phyloP scores from a whole-genome alignment of 306 rosid genomes.

The Pterocarpus santalinus region DNA sequence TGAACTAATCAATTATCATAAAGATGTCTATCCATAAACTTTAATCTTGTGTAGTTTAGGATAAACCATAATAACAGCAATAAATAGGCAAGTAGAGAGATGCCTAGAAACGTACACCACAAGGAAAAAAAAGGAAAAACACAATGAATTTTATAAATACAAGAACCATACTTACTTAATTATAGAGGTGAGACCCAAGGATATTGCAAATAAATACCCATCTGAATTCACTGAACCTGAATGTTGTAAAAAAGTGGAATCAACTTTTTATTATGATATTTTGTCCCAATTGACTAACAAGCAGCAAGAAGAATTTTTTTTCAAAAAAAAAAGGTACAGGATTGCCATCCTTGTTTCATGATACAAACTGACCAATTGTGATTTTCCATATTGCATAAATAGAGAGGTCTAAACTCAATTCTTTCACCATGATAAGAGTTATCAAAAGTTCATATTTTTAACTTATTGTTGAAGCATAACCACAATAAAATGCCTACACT shows the following conservation, averaged over 20 bases:
- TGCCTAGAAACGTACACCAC: constrained; percentile 33
- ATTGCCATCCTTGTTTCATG: constrained; percentile 2
- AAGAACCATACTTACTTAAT: constrained; percentile 70
- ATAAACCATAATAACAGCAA: constrained; percentile 30
- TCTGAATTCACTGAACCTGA: constrained; percentile 72
- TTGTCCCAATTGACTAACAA: constrained; percentile 31
- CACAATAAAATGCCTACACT: background rate
- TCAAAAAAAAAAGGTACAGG: background rate
- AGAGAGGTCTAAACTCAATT: background rate
- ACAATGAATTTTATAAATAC: constrained; percentile 12
- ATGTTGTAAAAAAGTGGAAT: constrained; percentile 33
- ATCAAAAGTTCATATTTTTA: background rate
- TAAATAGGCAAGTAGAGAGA: constrained; percentile 24
- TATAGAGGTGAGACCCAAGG: constrained; percentile 86
- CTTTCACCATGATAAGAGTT: background rate
- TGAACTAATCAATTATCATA: background rate
- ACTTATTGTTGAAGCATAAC: background rate
- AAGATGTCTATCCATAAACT: constrained; percentile 22
- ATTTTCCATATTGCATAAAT: background rate
- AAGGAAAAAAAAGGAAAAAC: constrained; percentile 8
- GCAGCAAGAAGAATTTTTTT: background rate
- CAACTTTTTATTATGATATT: background rate
- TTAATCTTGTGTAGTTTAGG: constrained; percentile 2
- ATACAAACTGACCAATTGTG: background rate
- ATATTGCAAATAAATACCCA: constrained; percentile 87